phyloP scores from a whole-genome alignment of 2,329 filamentous ascomycete species.

The Chalaropsis ovoidea region DNA sequence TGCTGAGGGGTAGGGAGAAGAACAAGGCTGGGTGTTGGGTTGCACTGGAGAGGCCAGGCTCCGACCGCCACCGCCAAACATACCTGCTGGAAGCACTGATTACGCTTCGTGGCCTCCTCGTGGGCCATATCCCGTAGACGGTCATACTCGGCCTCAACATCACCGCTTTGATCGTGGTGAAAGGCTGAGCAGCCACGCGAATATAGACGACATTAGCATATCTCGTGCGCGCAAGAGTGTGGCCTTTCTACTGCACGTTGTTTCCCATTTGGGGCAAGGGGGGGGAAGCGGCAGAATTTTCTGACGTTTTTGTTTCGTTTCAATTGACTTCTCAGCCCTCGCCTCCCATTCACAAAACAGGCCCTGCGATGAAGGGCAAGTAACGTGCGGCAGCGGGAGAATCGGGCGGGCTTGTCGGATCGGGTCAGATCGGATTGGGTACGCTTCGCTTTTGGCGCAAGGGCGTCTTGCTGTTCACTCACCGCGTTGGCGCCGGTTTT shows the following conservation, averaged over 20 bases:
- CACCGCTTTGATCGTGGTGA: constrained; percentile 56
- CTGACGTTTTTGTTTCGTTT: neutral
- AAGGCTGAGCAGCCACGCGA: constrained; percentile 49
- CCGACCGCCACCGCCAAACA: constrained; percentile 27
- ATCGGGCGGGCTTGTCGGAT: neutral
- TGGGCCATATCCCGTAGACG: constrained; percentile 75
- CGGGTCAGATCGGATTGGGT: neutral
- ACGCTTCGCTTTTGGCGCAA: neutral
- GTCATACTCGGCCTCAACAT: constrained; percentile 81
- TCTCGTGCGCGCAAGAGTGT: too few relatives aligned
- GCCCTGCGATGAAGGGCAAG: too few relatives aligned
- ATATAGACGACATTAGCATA: constrained; percentile 5
- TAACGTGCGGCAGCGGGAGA: too few relatives aligned
- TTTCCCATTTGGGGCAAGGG: neutral
- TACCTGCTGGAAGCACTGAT: constrained; percentile 65
- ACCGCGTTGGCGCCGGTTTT: constrained; percentile 18
- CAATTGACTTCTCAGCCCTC: too few relatives aligned
- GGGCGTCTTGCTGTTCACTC: constrained; percentile 9
- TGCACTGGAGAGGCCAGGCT: neutral
- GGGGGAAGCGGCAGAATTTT: neutral
- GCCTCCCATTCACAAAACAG: neutral
- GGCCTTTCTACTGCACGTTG: neutral
- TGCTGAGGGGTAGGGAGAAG: neutral
- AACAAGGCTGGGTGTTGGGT: neutral
- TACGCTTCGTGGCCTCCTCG: constrained; percentile 67